Conservation (phyloP, 208 protist genomes). For the Crithidia fasciculata region DNA sequence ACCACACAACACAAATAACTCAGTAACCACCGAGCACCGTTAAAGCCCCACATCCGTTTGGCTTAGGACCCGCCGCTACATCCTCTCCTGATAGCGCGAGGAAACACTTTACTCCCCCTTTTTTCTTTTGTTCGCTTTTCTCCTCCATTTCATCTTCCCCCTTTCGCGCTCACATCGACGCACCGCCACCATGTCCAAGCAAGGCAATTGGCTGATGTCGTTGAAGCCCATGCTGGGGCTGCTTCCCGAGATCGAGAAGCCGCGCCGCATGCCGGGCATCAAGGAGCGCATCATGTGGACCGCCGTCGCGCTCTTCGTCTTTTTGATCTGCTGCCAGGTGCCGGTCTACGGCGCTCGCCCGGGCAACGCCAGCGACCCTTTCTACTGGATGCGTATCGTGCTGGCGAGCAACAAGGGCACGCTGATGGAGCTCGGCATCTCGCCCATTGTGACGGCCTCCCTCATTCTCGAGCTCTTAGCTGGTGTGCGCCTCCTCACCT, state of each 20-base stretch:
- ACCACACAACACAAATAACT: too few relatives aligned
- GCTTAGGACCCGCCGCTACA: background rate
- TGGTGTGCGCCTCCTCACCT: constrained; percentile 96
- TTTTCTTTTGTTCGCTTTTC: background rate
- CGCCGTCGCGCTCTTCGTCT: constrained; percentile 98
- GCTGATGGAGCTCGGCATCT: constrained; percentile 99
- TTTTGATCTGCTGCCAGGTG: constrained; percentile 99
- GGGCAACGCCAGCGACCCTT: constrained; percentile 96
- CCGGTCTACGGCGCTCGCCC: constrained; percentile 98
- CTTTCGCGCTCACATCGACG: background rate
- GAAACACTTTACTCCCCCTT: background rate
- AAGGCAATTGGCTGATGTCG: constrained; percentile 77
- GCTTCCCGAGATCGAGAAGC: constrained; percentile 95
- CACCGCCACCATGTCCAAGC: constrained; percentile 28
- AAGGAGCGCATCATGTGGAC: constrained; percentile 99
- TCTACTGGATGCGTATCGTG: constrained; percentile 99
- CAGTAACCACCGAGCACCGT: too few relatives aligned
- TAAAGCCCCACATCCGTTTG: background rate
- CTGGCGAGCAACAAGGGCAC: constrained; percentile 99
- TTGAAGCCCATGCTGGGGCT: constrained; percentile 95
- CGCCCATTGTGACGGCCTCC: constrained; percentile 97
- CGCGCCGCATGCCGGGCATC: constrained; percentile 90
- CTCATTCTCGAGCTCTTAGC: constrained; percentile 98
- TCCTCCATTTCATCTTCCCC: background rate
- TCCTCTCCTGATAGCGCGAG: background rate